phyloP scores from a whole-genome alignment of 257 asterid species.

The Capsicum baccatum region DNA sequence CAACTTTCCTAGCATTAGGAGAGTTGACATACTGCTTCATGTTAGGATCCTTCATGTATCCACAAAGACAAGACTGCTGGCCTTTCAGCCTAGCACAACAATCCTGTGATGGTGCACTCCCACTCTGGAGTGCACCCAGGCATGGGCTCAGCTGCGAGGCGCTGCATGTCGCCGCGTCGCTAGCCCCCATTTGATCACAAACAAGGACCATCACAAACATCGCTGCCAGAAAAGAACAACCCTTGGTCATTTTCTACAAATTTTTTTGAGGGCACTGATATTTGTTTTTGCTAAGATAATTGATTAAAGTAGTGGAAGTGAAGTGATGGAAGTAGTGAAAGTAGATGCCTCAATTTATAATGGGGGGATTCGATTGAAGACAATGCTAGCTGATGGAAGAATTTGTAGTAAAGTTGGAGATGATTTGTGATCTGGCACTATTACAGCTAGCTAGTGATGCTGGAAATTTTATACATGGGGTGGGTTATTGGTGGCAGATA shows the following conservation, averaged over 20 bases:
- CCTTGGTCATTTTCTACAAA: not conserved
- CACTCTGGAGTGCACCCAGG: not conserved
- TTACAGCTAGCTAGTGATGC: too few relatives aligned
- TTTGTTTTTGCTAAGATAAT: not conserved
- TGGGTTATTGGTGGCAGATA: too few relatives aligned
- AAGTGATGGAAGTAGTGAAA: not conserved
- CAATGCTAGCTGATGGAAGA: constrained; percentile 22
- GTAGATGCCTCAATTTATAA: constrained; percentile 17
- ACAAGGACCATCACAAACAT: not conserved
- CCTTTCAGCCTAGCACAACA: not conserved
- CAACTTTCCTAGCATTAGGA: constrained; percentile 29
- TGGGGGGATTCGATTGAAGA: not conserved
- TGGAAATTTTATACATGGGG: too few relatives aligned
- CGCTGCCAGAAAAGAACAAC: not conserved
- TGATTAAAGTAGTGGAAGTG: not conserved
- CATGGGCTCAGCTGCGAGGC: constrained; percentile 13
- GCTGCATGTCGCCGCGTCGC: not conserved
- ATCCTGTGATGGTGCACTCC: not conserved
- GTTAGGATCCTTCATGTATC: constrained; percentile 17
- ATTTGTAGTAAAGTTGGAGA: constrained; percentile 20
- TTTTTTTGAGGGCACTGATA: not conserved
- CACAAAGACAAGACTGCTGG: constrained; percentile 23
- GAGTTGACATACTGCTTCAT: constrained; percentile 19
- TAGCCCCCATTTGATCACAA: not conserved
- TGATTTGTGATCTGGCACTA: not conserved